Base-by-base conservation (phyloP, 495 filamentous ascomycete species). In the Lindgomyces ingoldianus region DNA sequence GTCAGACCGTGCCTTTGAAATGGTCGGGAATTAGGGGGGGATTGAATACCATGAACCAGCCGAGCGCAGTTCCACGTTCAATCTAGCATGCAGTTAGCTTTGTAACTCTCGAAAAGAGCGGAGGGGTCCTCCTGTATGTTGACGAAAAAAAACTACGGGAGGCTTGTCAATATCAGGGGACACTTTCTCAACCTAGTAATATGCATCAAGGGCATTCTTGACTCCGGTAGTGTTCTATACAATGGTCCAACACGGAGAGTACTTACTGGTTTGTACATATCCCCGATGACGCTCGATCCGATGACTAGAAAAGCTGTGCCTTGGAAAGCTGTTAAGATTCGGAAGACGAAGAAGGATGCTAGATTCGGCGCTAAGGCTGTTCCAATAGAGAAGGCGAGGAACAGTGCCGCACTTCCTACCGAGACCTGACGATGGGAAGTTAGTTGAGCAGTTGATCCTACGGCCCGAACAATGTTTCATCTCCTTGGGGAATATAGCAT, bases 281-380 rank as follows among this genome's bases (percentile, higher is more conserved):
- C 76, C 9, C 73, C 75, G 48, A 91, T 83, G 46, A 83, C 83
- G 18, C 85, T 83, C 9, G 83, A 83, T 3, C 87, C 87, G 46
- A 89, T 79, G 1, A 85, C 80, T 46, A 89, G 76, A 69, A 89
- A 89, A 0, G 84, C 82, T 0, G 88, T 91, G 18, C 88, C 87
- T 76, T 89, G 84, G 63, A 88, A 89, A 1, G 87, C 87, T 6
- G 86, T 87, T 25, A 90, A 75, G 52, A 86, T 77, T 0, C 88
- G 84, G 71, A 91, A 89, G 25, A 90, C 77, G 62, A 87, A 90
- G 72, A 88, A 90, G 2, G 83, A 74, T 0, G 80, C 80, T 4
- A 90, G 77, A 67, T 88, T 87, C 10, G 88, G 87, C 12, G 87
- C 77, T 2, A 89, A 74, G 0, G 88, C 86, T 3, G 85, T 89